Conservation (phyloP, 2,329 filamentous ascomycete genomes). For the Apiospora kogelbergensis region DNA sequence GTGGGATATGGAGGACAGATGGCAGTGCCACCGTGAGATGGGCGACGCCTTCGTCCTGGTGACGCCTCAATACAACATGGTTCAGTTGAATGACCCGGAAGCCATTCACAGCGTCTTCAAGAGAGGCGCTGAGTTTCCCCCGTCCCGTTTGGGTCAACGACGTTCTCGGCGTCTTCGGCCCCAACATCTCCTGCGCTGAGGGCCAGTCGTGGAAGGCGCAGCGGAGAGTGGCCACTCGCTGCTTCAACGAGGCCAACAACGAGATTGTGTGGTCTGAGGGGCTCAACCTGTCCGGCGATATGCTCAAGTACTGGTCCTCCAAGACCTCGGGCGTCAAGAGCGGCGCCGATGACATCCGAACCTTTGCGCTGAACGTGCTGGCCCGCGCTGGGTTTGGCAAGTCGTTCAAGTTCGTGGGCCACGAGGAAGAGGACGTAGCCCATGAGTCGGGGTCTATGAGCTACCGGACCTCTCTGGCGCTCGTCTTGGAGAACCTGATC, state of each 20-base stretch:
- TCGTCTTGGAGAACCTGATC: conserved; percentile 30
- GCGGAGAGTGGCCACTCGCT: conserved; percentile 24
- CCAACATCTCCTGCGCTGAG: background rate
- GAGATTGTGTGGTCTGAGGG: conserved; percentile 29
- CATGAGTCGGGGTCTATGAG: conserved; percentile 14
- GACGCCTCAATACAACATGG: conserved; percentile 17
- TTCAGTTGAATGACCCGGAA: conserved; percentile 17
- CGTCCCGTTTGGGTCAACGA: conserved; percentile 14
- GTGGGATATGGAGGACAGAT: conserved; percentile 28
- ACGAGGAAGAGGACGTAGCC: conserved; percentile 20
- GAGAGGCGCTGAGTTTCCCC: conserved; percentile 19
- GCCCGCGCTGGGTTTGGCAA: conserved; percentile 31
- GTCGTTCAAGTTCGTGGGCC: conserved; percentile 29
- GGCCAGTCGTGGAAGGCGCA: conserved; percentile 23
- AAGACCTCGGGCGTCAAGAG: conserved; percentile 19
- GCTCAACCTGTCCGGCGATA: conserved; percentile 22
- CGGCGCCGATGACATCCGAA: conserved; percentile 26
- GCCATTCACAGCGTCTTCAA: conserved; percentile 12
- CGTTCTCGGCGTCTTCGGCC: background rate
- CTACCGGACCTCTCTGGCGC: conserved; percentile 29
- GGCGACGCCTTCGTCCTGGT: conserved; percentile 23
- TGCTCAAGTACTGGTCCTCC: conserved; percentile 28
- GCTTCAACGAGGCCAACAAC: conserved; percentile 31
- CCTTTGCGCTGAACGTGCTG: conserved; percentile 28
- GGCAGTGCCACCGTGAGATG: conserved; percentile 24